A percentile compares a stretch with the other conserved stretches of the same genome.
Evolutionary conservation across 345 rosid species (phyloP).

Genomic region (Eucalyptus microcorys): DNA sequence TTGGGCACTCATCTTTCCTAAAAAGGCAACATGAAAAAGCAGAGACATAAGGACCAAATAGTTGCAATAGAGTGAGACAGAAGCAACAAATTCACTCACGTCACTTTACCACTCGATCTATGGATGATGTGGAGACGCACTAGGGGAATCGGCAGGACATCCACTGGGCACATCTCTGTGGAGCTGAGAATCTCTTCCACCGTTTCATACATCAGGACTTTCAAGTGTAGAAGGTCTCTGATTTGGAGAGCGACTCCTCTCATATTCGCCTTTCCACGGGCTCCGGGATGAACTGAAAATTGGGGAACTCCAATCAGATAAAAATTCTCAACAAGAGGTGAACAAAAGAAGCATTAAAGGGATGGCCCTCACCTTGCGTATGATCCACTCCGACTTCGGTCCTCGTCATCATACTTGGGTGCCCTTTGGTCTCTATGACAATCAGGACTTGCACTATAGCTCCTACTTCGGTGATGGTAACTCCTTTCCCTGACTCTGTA

Average conservation of each 20-base stretch:
- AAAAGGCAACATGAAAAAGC: not conserved
- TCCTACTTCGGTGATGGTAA: conserved; percentile 18
- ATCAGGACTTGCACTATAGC: conserved; percentile 36
- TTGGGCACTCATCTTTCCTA: not conserved
- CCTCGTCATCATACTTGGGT: conserved; percentile 26
- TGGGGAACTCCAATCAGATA: not conserved
- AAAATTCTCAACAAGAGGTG: not conserved
- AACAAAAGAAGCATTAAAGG: not conserved
- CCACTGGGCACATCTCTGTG: conserved; percentile 6
- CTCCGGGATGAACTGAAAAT: not conserved
- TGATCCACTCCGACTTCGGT: conserved; percentile 22
- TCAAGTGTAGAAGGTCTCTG: not conserved
- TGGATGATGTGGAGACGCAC: not conserved
- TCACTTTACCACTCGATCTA: not conserved
- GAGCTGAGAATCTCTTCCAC: conserved; percentile 5
- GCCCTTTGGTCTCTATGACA: conserved; percentile 11
- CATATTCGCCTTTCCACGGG: not conserved
- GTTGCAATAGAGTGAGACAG: not conserved
- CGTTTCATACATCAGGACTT: conserved; percentile 12
- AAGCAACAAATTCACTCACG: not conserved
- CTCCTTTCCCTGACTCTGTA: conserved; percentile 19
- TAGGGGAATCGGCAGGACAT: conserved; percentile 1
- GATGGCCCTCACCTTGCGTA: not conserved
- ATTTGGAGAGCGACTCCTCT: not conserved
- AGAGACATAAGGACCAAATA: not conserved